Evolutionary conservation across 805 yeast genomes (phyloP), one percentile per base, ranked within the genome.

Genomic region (Candida methanosorbosa): DNA sequence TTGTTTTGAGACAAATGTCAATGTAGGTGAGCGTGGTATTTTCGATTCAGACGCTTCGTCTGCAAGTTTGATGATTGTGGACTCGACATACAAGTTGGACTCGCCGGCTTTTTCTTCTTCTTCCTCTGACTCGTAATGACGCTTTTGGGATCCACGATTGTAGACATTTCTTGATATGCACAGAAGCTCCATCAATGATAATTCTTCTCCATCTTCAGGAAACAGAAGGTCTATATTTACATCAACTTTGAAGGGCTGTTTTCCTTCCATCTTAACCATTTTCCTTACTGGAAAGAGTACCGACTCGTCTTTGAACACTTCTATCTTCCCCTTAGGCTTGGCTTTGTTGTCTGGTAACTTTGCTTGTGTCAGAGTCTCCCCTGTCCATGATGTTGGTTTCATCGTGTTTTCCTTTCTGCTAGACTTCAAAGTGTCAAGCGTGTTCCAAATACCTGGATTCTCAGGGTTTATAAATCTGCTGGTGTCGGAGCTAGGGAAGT

Each of bases 1-100:
- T 46, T 77, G 75, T 33, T 76, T 75, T 1, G 95, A 81, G 50
- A 70, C 80, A 49, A 79, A 59, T 0, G 96, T 87, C 42, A 81
- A 69, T 0, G 95, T 86, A 1, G 94, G 94, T 0, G 94, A 81
- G 12, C 65, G 61, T 8, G 23, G 27, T 3, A 15, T 8, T 20
- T 20, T 29, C n/a, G n/a, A n/a, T n/a, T n/a, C n/a, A n/a, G n/a
- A n/a, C n/a, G n/a, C n/a, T n/a, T n/a, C n/a, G n/a, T n/a, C n/a
- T n/a, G n/a, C n/a, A n/a, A n/a, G n/a, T n/a, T n/a, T n/a, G n/a
- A n/a, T n/a, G n/a, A n/a, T n/a, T n/a, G n/a, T n/a, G n/a, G n/a
- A n/a, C n/a, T n/a, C n/a, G n/a, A n/a, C n/a, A n/a, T n/a, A n/a
- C n/a, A n/a, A n/a, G n/a, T n/a, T n/a, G n/a, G n/a, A n/a, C n/a